A percentile compares a stretch with the other conserved stretches of the same genome.
phyloP scores from a whole-genome alignment of 2,329 filamentous ascomycete species.

The Venturia effusa region DNA sequence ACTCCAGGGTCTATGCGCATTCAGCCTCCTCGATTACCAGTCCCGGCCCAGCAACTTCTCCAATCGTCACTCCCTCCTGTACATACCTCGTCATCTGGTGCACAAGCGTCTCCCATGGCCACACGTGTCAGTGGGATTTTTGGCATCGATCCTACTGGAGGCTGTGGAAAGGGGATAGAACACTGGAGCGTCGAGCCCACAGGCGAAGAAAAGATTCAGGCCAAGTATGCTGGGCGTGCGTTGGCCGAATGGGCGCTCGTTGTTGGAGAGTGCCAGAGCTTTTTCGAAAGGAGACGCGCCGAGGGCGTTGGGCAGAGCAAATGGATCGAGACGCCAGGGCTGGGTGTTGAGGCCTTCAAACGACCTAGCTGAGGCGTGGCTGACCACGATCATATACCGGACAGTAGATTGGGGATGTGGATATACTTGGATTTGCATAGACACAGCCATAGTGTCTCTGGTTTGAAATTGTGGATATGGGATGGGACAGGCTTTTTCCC shows the following conservation, averaged over 20 bases:
- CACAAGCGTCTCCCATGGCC: not conserved
- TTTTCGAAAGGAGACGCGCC: slow-evolving; percentile 62
- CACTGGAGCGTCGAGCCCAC: slow-evolving; percentile 12
- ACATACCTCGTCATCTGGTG: not conserved
- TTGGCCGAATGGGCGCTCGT: slow-evolving; percentile 70
- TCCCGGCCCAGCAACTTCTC: slow-evolving; percentile 56
- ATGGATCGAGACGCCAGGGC: slow-evolving; percentile 58
- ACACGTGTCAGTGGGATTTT: not conserved
- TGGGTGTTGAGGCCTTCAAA: slow-evolving; percentile 54
- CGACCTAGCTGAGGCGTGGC: slow-evolving; percentile 24
- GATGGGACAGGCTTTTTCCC: not conserved
- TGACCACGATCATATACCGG: not conserved
- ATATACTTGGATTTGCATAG: not conserved
- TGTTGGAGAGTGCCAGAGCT: slow-evolving; percentile 69
- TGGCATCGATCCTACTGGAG: not conserved
- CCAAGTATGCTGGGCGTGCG: slow-evolving; percentile 56
- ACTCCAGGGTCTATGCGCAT: slow-evolving; percentile 52
- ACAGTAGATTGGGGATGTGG: not conserved
- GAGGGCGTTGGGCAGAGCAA: slow-evolving; percentile 58
- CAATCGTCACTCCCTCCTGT: slow-evolving; percentile 20
- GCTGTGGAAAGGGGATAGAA: slow-evolving; percentile 4
- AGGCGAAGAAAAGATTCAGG: slow-evolving; percentile 11
- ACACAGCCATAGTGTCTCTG: not conserved
- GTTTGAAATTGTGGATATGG: slow-evolving; percentile 3
- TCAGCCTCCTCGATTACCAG: slow-evolving; percentile 56